phyloP scores from a whole-genome alignment of 2,329 filamentous ascomycete genomes.

The Fusarium sterilihyphosum region DNA sequence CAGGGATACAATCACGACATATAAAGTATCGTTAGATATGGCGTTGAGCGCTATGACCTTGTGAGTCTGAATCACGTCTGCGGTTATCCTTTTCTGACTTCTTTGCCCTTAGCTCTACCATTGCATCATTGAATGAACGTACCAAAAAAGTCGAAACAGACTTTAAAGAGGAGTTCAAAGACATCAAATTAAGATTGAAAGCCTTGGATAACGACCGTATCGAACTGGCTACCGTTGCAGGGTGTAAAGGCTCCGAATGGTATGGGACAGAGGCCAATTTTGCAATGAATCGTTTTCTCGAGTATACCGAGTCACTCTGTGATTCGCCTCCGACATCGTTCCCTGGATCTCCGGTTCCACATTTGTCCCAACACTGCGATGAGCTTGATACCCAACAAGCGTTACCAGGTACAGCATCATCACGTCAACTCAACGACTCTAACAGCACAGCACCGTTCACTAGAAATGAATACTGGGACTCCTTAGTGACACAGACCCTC shows the following conservation, averaged over 20 bases:
- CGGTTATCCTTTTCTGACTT: background rate
- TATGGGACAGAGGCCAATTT: background rate
- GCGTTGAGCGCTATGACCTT: background rate
- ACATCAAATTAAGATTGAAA: background rate
- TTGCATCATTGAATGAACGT: background rate
- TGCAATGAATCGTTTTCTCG: background rate
- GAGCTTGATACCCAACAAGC: background rate
- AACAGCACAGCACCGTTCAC: too few species aligned
- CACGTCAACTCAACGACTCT: too few species aligned
- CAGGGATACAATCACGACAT: background rate
- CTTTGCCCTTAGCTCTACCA: background rate
- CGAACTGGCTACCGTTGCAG: background rate
- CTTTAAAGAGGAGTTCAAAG: background rate
- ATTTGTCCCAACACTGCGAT: rapidly evolving
- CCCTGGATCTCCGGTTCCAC: background rate
- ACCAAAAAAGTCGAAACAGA: background rate
- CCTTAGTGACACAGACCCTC: background rate
- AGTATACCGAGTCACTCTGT: background rate
- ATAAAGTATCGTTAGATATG: background rate
- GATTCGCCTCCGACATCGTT: background rate
- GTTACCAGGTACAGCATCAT: rapidly evolving
- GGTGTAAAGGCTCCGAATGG: background rate
- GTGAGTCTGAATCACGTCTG: background rate
- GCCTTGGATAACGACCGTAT: background rate
- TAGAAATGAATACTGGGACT: too few species aligned